phyloP scores from a whole-genome alignment of 179 eudicot genomes.

The Spergularia azorica region DNA sequence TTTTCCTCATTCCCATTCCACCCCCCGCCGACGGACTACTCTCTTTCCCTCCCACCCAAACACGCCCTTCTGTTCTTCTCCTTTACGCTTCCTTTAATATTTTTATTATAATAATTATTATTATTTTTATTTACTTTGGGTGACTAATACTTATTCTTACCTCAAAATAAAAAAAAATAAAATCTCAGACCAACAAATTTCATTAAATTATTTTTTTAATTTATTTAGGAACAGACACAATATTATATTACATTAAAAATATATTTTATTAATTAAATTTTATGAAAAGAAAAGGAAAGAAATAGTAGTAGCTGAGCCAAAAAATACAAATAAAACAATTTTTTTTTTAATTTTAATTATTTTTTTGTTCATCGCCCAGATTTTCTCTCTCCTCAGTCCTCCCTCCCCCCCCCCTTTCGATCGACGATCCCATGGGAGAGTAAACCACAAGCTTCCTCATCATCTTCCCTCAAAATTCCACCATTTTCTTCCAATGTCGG shows the following conservation, averaged over 20 bases:
- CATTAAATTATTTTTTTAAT: too few species aligned
- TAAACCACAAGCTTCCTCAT: too few species aligned
- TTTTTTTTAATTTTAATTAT: not conserved
- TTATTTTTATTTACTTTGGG: not conserved
- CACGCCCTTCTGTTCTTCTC: conserved; percentile 6
- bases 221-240: too few species aligned
- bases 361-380: not conserved
- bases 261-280: not conserved
- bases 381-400: not conserved
- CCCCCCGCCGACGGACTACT: not conserved
- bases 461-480: too few species aligned
- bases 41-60: conserved; percentile 1
- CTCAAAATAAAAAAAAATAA: too few species aligned
- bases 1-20: too few species aligned
- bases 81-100: not conserved
- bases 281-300: not conserved
- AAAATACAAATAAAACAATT: not conserved
- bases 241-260: too few species aligned
- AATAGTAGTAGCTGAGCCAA: not conserved
- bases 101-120: not conserved
- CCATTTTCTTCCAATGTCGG: too few species aligned
- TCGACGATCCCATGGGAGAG: too few species aligned
- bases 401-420: too few species aligned
- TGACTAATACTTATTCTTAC: too few species aligned
- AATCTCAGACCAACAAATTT: too few species aligned